Evolutionary conservation across 1,284 basidiomycete genomes (phyloP).

Genomic region (Pisolithus thermaeus): DNA sequence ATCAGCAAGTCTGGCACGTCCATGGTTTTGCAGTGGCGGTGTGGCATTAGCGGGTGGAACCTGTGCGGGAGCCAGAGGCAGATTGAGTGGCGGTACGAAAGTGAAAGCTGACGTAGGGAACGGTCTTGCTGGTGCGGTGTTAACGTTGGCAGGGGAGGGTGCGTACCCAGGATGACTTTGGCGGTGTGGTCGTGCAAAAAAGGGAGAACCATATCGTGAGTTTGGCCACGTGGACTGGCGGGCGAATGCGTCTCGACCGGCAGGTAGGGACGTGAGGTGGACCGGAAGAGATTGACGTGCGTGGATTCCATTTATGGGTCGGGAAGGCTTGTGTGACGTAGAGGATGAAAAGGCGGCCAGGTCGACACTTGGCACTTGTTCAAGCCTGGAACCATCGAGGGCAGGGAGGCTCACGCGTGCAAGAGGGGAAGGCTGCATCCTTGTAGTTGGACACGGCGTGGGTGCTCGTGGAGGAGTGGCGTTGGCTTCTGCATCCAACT

Average conservation of each 20-base stretch:
- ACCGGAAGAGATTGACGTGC: constrained; percentile 18
- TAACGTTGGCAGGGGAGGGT: neutral
- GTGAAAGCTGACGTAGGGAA: neutral
- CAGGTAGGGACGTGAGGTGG: constrained; percentile 4
- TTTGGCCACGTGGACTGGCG: constrained; percentile 5
- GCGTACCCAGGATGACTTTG: neutral
- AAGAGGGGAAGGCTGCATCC: constrained; percentile 4
- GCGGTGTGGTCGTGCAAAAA: neutral
- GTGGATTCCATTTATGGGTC: neutral
- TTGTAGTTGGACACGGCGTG: neutral
- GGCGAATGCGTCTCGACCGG: neutral
- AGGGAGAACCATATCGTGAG: neutral
- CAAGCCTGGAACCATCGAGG: constrained; percentile 1
- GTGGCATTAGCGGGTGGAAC: neutral
- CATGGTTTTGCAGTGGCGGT: neutral
- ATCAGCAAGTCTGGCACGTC: neutral
- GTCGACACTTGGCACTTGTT: constrained; percentile 18
- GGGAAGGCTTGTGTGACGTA: constrained; percentile 11
- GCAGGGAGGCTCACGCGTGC: constrained; percentile 14
- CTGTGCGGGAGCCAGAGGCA: neutral
- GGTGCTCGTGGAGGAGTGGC: constrained; percentile 15
- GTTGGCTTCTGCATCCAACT: constrained; percentile 1
- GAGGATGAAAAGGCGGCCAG: constrained; percentile 14
- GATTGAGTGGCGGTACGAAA: neutral
- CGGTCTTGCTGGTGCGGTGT: neutral